Base-by-base conservation (phyloP, 2,329 filamentous ascomycete genomes). In the Apiospora saccharicola region DNA sequence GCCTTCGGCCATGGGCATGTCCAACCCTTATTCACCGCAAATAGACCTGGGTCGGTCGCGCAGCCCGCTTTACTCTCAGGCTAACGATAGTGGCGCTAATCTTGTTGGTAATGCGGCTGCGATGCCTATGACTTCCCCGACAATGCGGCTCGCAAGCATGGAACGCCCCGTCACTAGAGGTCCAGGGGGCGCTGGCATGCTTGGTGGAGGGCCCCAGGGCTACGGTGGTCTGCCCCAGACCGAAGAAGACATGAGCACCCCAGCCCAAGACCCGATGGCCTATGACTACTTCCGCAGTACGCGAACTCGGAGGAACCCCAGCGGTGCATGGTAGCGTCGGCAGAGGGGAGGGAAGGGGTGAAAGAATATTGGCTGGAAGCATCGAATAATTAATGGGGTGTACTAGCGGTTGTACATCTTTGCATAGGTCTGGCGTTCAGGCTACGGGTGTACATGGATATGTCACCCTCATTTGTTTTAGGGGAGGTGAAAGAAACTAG, bases 171-270 rank as follows among this genome's bases (percentile, higher is more conserved):
- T 71, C 41, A 71, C 70, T 44, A 78, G 78, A 76, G 75, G 76
- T 49, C 77, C 76, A 57, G 77, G 75, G 69, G 79, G 72, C 64
- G 78, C 75, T n/a, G 87, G 88, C 14, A 87, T 89, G 73, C 79
- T 90, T 24, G 89, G 89, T 24, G 88, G 89, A 70, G 89, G 89
- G 2, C 88, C 89, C 0, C 82, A 85, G 69, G 90, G 90, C 0
- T 92, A 92, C 78, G 90, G 88, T 19, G 86, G 86, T 37, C 79
- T 92, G 71, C 86, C 89, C 0, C 89, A 91, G 77, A 80, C 82
- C 53, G 89, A 90, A 71, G 81, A 83, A 12, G 80, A 84, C 67
- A 78, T 82, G 30, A 78, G 71, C n/a, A 44, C 79, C 4, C 69
- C 77, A 12, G 78, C 77, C 22, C 79, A 78, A 26, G 86, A 88